Evolutionary conservation across 768 basidiomycete species (phyloP), one percentile per base, ranked within the genome.

Genomic region (Termitomyces eurrhizus): DNA sequence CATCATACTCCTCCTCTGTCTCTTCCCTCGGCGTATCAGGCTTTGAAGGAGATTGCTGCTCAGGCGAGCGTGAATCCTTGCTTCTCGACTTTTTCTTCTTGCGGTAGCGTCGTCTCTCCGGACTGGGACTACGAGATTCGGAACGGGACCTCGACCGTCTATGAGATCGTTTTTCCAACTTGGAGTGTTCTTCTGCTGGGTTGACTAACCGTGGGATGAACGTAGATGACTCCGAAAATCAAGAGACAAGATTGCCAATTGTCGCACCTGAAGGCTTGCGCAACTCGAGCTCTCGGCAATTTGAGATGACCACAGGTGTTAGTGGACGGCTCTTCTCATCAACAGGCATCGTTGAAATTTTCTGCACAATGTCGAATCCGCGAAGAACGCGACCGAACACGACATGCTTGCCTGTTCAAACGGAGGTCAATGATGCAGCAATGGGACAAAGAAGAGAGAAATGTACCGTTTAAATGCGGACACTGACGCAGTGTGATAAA

Each of bases 221-320:
- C 35, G 33, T 51, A 26, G 54, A 14, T 21, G 18, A 4, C 13
- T 44, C 9, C 3, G 13, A 21, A 8, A 32, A 54, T 41, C 29
- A 13, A 33, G 18, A 35, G 37, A 12, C n/a, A 56, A 39, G 3
- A 13, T 21, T 49, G 48, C 32, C 8, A 16, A 52, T 58, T 46
- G 57, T 70, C 72, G 65, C 14, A 67, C 64, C 60, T 62, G 60
- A 60, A 37, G 60, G 63, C 59, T 80, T 82, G 58, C 82, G 82
- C 12, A 92, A 79, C 70, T 92, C 89, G 41, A 96, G 84, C 69
- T 96, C 94, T 12, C 94, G 94, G 57, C 90, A 93, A 69, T 87
- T 91, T 3, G n/a, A n/a, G n/a, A n/a, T n/a, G n/a, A n/a, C n/a
- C n/a, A n/a, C n/a, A n/a, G n/a, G n/a, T n/a, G n/a, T n/a, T n/a